Percentiles rank a stretch among this genome's conserved stretches.
phyloP scores from a whole-genome alignment of 73 alveolate genomes.

The Paramecium octaurelia region DNA sequence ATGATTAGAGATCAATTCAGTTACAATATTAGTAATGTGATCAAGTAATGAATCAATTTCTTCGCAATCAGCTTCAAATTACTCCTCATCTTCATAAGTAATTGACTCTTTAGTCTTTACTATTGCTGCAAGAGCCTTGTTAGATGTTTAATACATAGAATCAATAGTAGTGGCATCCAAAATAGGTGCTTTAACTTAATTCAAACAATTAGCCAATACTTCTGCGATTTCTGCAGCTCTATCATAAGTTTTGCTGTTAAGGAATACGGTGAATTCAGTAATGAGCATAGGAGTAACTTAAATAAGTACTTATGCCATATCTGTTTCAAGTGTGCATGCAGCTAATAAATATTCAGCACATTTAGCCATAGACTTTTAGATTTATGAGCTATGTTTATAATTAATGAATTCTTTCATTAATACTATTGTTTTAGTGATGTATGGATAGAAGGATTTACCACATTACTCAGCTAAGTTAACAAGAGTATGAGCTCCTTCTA shows the following conservation, averaged over 20 bases:
- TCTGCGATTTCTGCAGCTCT: slow-evolving; percentile 44
- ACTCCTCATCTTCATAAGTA: background rate
- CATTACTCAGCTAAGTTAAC: slow-evolving; percentile 38
- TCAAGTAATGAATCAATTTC: background rate
- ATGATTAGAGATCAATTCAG: slow-evolving; percentile 1
- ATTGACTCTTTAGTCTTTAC: background rate
- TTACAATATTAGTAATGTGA: slow-evolving; percentile 11
- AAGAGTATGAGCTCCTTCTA: slow-evolving; percentile 62
- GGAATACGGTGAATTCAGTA: background rate
- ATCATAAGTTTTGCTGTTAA: background rate
- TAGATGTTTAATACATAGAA: background rate
- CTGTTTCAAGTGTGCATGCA: slow-evolving; percentile 4
- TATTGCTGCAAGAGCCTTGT: background rate
- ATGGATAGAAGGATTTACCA: slow-evolving; percentile 56
- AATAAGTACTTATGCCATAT: slow-evolving; percentile 8
- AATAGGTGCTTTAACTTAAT: background rate
- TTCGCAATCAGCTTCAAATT: slow-evolving; percentile 38
- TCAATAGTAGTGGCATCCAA: background rate
- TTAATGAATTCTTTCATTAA: slow-evolving; percentile 29
- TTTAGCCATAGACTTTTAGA: slow-evolving; percentile 33
- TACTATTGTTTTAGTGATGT: background rate
- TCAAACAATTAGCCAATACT: background rate
- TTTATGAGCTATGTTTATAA: slow-evolving; percentile 46
- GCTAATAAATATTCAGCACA: background rate
- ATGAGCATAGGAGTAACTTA: background rate